Conservation (phyloP, 805 yeast genomes). For the Wickerhamomyces chambardii region DNA sequence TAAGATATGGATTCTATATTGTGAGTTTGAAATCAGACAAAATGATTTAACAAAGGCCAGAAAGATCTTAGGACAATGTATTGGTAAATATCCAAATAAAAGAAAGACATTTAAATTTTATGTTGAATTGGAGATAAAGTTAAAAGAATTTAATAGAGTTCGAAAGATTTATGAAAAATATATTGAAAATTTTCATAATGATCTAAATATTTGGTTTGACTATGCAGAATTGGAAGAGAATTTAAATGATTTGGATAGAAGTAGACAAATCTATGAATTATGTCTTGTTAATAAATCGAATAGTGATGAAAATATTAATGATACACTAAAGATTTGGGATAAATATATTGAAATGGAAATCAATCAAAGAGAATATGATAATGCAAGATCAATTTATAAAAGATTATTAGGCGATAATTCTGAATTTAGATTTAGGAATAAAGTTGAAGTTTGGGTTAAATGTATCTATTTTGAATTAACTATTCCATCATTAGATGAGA, state of each 20-base stretch:
- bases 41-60: slow-evolving; percentile 44
- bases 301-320: no score
- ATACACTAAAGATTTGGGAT: slow-evolving; percentile 17
- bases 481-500: slow-evolving; percentile 46
- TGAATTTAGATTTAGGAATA: slow-evolving; percentile 16
- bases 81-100: slow-evolving; percentile 38
- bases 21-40: slow-evolving; percentile 68
- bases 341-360: slow-evolving; percentile 49
- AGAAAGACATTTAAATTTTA: slow-evolving; percentile 49
- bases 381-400: slow-evolving; percentile 44
- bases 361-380: slow-evolving; percentile 47
- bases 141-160: slow-evolving; percentile 78
- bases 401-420: no score
- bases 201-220: slow-evolving; percentile 42
- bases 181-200: slow-evolving; percentile 37
- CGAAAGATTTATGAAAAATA: slow-evolving; percentile 63
- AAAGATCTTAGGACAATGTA: slow-evolving; percentile 58
- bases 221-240: slow-evolving; percentile 63
- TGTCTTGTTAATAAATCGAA: slow-evolving; percentile 31
- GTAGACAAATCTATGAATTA: slow-evolving; percentile 51
- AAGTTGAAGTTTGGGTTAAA: slow-evolving; percentile 46
- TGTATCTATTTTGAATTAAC: slow-evolving; percentile 66
- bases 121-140: slow-evolving; percentile 52
- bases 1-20: slow-evolving; percentile 63
- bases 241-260: slow-evolving; percentile 61